Evolutionary conservation across 73 alveolate genomes (phyloP), one percentile per base, ranked within the genome.

Genomic region (Stentor coeruleus): DNA sequence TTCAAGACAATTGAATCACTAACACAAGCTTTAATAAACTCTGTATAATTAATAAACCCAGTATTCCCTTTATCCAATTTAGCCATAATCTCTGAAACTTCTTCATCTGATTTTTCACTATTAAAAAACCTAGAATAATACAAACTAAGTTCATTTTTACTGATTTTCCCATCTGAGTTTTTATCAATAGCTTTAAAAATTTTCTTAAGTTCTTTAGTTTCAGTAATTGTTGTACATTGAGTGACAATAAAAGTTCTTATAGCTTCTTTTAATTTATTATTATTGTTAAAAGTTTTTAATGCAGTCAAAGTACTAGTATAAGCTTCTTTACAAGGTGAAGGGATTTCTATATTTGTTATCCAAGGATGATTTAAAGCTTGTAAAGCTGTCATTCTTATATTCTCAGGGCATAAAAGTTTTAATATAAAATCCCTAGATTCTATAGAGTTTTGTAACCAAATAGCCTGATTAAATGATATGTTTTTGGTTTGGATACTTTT

Each of bases 21-120:
- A n/a, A n/a, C n/a, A n/a, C n/a, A n/a, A n/a, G 73, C 73, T 57
- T 57, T 57, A 20, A 57, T n/a, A 57, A 57, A 57, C 28, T 57
- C 73, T 57, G 73, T 57, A 57, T 57, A 57, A 57, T 57, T 57
- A 31, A 57, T 57, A 2, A 20, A 57, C 1, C 28, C 73, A 57
- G 15, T 57, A 57, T 57, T 57, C 2, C 73, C 73, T n/a, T 31
- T 31, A 2, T 31, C 28, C 0, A 57, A 1, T 57, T 20, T 0
- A 57, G 15, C 28, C 28, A 57, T 20, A 0, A 57, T 57, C 28
- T 57, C 28, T 2, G 73, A 1, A 57, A 57, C 28, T 20, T 57
- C 73, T 1, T 57, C 73, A 20, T 57, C 73, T 20, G 15, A 20
- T 1, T 20, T 20, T 57, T 0, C 2, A 20, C 0, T 0, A 20